phyloP scores from a whole-genome alignment of 2,329 filamentous ascomycete genomes.

The Aquanectria penicillioides region DNA sequence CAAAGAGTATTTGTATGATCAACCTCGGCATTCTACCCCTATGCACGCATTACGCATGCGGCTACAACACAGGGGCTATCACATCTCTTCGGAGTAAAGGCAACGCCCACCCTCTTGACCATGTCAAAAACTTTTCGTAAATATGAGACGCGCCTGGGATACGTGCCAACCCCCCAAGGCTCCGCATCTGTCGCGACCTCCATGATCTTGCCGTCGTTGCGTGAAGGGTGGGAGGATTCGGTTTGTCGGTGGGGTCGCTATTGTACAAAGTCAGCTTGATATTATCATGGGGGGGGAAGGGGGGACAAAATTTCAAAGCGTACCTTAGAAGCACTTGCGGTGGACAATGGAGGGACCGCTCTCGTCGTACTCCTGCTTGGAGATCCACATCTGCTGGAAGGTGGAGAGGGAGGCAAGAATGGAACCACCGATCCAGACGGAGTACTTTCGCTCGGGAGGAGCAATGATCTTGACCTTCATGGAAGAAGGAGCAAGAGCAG shows the following conservation, averaged over 20 bases:
- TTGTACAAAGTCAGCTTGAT: conserved; percentile 35
- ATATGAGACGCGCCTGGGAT: conserved; percentile 63
- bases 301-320: conserved; percentile 39
- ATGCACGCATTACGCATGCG: conserved; percentile 59
- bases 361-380: conserved; percentile 99
- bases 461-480: conserved; percentile 99
- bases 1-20: conserved; percentile 66
- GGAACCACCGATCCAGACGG: conserved; percentile 99
- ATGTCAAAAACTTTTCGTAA: conserved; percentile 67
- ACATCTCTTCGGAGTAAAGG: conserved; percentile 59
- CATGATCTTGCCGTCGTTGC: conserved; percentile 54
- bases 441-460: conserved; percentile 99
- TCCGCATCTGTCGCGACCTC: conserved; percentile 56
- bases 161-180: conserved; percentile 57
- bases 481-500: conserved; percentile 96
- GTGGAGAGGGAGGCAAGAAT: conserved; percentile 99
- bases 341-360: conserved; percentile 98
- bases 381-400: conserved; percentile 99
- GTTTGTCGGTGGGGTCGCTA: conserved; percentile 45
- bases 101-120: conserved; percentile 62
- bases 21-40: conserved; percentile 64
- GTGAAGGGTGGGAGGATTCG: conserved; percentile 47
- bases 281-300: background rate
- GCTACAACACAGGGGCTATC: conserved; percentile 61
- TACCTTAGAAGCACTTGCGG: conserved; percentile 99